Evolutionary conservation across 306 rosid genomes (phyloP).

Genomic region (Abrus pulchellus): DNA sequence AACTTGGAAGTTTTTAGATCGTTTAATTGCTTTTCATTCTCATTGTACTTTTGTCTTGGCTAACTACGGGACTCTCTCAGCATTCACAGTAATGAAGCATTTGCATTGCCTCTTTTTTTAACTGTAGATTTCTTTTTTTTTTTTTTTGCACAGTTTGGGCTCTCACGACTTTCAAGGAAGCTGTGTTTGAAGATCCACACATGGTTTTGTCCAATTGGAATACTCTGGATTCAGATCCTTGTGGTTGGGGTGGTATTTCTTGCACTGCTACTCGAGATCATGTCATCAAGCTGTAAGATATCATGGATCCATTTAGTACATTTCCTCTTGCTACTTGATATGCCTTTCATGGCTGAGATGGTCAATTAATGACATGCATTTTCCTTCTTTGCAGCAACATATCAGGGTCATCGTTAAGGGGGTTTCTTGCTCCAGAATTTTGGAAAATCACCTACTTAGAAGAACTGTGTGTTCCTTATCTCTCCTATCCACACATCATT

Average conservation of each 20-base stretch:
- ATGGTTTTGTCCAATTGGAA: conserved; percentile 84
- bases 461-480: conserved; percentile 71
- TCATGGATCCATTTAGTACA: conserved; percentile 38
- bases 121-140: conserved; percentile 39
- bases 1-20: conserved; percentile 46
- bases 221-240: conserved; percentile 79
- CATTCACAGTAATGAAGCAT: conserved; percentile 14
- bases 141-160: conserved; percentile 63
- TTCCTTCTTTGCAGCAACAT: conserved; percentile 73
- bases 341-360: conserved; percentile 37
- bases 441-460: conserved; percentile 77
- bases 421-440: conserved; percentile 83
- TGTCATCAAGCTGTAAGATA: conserved; percentile 84
- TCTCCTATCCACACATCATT: not conserved
- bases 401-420: conserved; percentile 77
- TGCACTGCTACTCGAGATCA: conserved; percentile 71
- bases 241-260: conserved; percentile 85
- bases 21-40: conserved; percentile 35
- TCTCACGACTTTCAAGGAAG: conserved; percentile 78
- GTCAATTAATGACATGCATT: conserved; percentile 24
- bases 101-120: conserved; percentile 43
- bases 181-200: conserved; percentile 83
- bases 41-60: conserved; percentile 36
- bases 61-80: conserved; percentile 23
- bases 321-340: conserved; percentile 8